phyloP scores from a whole-genome alignment of 495 filamentous ascomycete species.

The Xylaria castorea region DNA sequence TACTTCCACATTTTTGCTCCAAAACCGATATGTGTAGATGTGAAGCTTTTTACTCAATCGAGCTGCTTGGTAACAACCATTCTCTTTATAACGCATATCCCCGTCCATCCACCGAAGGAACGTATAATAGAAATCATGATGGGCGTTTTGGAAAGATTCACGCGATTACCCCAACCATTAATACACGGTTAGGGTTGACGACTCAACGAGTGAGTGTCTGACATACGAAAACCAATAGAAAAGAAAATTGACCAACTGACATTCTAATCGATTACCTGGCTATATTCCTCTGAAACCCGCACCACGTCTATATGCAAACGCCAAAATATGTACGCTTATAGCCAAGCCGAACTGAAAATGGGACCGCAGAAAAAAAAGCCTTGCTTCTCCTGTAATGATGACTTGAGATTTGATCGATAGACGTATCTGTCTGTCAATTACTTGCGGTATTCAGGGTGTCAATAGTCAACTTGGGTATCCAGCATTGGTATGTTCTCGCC shows the following conservation, averaged over 20 bases:
- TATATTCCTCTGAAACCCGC: not conserved
- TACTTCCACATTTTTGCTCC: no score
- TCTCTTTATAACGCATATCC: not conserved
- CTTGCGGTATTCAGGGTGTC: not conserved
- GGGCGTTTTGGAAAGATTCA: not conserved
- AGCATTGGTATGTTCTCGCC: not conserved
- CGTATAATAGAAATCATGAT: no score
- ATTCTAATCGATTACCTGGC: not conserved
- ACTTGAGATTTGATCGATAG: not conserved
- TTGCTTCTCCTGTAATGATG: not conserved
- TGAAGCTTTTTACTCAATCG: not conserved
- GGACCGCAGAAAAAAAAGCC: not conserved
- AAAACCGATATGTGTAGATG: not conserved
- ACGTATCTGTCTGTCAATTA: not conserved
- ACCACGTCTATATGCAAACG: constrained; percentile 10
- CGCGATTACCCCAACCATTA: not conserved
- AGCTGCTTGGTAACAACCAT: not conserved
- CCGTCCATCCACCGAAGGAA: no score
- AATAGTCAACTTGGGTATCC: not conserved
- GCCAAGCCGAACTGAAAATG: not conserved
- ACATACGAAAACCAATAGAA: not conserved
- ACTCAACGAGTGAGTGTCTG: not conserved
- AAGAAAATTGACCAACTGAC: not conserved
- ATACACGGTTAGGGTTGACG: not conserved
- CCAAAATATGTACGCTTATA: not conserved